These are phyloP conservation scores for Pachysolen tannophilus DNA, from an alignment of 805 yeast species.

Conservation along the genomic window DNA sequence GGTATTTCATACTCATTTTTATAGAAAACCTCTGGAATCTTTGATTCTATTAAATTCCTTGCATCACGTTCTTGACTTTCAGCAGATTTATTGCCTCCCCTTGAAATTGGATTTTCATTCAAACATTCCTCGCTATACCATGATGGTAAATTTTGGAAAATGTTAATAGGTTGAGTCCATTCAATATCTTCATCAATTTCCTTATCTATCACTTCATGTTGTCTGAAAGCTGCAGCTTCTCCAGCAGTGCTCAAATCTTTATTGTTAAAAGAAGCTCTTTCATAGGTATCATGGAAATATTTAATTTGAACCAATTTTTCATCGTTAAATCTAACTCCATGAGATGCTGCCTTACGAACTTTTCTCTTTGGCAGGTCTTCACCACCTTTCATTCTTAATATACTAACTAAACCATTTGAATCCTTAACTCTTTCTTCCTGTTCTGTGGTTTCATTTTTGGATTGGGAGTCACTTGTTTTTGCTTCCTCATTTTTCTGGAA, in stretches of 20 bases:
- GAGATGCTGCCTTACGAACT: conserved; percentile 2
- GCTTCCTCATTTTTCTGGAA: too few species aligned
- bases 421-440: neutral
- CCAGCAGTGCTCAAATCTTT: neutral
- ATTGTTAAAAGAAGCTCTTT: neutral
- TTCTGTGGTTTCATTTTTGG: conserved; percentile 1
- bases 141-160: neutral
- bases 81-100: conserved; percentile 2
- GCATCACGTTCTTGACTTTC: conserved; percentile 2
- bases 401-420: conserved; percentile 4
- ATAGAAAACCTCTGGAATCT: neutral
- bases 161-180: conserved; percentile 4
- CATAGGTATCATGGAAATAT: conserved; percentile 1
- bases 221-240: neutral
- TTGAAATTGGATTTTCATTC: conserved; percentile 3
- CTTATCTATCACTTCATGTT: conserved; percentile 3
- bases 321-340: conserved; percentile 9
- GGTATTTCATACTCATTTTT: conserved; percentile 1
- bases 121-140: conserved; percentile 5
- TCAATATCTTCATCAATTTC: conserved; percentile 5
- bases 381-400: conserved; percentile 2
- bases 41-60: conserved; percentile 1
- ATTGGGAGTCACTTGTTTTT: too few species aligned
- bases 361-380: neutral
- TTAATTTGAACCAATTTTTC: conserved; percentile 4